Percentiles rank a stretch among this genome's conserved stretches.
phyloP scores from a whole-genome alignment of 257 asterid species.

The Nicotiana paniculata region DNA sequence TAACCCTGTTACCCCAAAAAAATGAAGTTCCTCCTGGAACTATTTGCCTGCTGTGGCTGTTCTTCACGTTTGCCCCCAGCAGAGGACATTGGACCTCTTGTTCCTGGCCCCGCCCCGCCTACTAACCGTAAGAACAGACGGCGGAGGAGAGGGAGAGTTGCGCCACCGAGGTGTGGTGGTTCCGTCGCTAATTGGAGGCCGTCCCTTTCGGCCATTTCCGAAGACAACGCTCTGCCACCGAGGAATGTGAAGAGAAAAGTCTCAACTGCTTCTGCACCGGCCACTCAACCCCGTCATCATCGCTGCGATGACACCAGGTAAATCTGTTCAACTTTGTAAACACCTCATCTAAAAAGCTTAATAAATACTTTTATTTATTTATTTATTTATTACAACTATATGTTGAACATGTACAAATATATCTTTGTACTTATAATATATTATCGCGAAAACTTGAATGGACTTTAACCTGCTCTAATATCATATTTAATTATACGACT shows the following conservation, averaged over 20 bases:
- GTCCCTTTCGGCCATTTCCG: conserved; percentile 25
- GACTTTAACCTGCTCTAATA: too few relatives aligned
- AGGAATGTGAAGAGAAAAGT: conserved; percentile 23
- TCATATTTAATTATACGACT: neutral
- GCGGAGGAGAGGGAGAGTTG: conserved; percentile 30
- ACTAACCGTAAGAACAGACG: conserved; percentile 13
- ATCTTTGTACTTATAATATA: too few relatives aligned
- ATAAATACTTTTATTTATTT: neutral
- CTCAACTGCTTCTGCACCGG: conserved; percentile 18
- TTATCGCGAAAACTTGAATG: neutral
- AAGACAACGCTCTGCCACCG: conserved; percentile 17
- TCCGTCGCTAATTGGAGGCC: conserved; percentile 30
- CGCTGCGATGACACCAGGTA: conserved; percentile 26
- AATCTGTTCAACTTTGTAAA: neutral
- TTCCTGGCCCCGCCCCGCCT: neutral
- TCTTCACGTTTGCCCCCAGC: conserved; percentile 15
- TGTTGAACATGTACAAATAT: neutral
- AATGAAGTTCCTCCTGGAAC: conserved; percentile 51
- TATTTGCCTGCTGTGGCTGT: conserved; percentile 42
- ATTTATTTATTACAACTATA: neutral
- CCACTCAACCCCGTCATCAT: conserved; percentile 16
- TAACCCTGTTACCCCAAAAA: neutral
- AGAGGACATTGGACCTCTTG: conserved; percentile 18
- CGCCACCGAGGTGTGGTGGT: neutral
- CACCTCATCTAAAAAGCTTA: neutral